Evolutionary conservation across 805 yeast genomes (phyloP), one percentile per base, ranked within the genome.

Genomic region (Ogataea polymorpha): DNA sequence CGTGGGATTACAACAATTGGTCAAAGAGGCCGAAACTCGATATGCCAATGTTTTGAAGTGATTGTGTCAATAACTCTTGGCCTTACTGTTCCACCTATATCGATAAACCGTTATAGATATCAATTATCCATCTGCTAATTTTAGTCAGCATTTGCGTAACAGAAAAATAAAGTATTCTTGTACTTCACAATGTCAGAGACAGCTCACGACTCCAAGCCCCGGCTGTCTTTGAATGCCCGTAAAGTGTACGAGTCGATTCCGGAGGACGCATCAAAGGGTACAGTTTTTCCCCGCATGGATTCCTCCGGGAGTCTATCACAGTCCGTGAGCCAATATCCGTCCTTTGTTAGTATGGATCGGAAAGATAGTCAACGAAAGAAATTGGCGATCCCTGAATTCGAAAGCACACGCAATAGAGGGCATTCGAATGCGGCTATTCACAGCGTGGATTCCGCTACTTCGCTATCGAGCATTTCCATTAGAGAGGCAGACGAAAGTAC

Each of bases 1-100:
- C 36, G 75, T 84, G 11, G 77, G 82, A 2, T 66, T 93, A 37
- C 96, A 88, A 54, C 75, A 79, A 44, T 51, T 88, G 41, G 86
- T 86, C 10, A 79, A 75, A 34, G 81, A 86, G 51, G 83, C 86
- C 8, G 88, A 77, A 53, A 53, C 45, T 16, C 70, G 72, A 43
- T 77, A 77, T 49, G 70, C 77, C 25, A 71, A 71, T 45, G 65
- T 72, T 20, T 53, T 77, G n/a, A 77, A 73, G 9, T 20, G 21
- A 20, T 20, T 20, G 21, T 10, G 7, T 7, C 9, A 20, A 20
- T 8, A 20, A 6, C 21, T 3, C 2, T 20, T 7, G 9, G 21
- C 7, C 9, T 20, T 20, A 20, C 9, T 20, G 21, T 20, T 20
- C 2, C 9, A 6, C 21, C 8, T 9, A 10, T 20, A 20, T 10